phyloP scores from a whole-genome alignment of 495 filamentous ascomycete genomes.

The Symbiotaphrina buchneri region DNA sequence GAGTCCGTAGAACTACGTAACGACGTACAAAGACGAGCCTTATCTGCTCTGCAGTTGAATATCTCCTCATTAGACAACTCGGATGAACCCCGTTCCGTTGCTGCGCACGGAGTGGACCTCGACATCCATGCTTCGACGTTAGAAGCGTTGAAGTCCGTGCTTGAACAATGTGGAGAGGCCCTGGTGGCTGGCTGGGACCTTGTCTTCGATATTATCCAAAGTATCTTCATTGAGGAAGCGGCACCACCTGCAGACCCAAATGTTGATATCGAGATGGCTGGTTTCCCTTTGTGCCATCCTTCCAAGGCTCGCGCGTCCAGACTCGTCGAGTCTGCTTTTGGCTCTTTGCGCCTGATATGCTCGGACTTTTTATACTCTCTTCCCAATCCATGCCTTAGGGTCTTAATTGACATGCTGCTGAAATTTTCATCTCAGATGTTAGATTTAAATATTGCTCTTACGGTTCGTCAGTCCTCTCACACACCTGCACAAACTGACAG shows the following conservation, averaged over 20 bases:
- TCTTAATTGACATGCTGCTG: slow-evolving; percentile 70
- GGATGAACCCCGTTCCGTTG: slow-evolving; percentile 22
- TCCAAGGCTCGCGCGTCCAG: slow-evolving; percentile 39
- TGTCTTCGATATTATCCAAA: slow-evolving; percentile 67
- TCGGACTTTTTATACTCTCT: slow-evolving; percentile 77
- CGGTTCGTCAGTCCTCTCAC: slow-evolving; percentile 21
- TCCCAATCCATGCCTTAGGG: slow-evolving; percentile 55
- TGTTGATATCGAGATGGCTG: not conserved
- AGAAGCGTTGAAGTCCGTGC: slow-evolving; percentile 55
- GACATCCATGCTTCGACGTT: slow-evolving; percentile 69
- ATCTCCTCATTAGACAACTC: slow-evolving; percentile 25
- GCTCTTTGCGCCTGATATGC: slow-evolving; percentile 73
- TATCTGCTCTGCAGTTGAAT: slow-evolving; percentile 40
- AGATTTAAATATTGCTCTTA: slow-evolving; percentile 88
- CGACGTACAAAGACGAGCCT: slow-evolving; percentile 41
- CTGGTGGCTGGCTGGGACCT: slow-evolving; percentile 65
- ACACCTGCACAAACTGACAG: not conserved
- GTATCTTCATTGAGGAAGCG: slow-evolving; percentile 38
- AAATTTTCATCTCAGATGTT: slow-evolving; percentile 70
- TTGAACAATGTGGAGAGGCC: slow-evolving; percentile 77
- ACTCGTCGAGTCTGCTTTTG: slow-evolving; percentile 67
- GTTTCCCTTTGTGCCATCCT: slow-evolving; percentile 3
- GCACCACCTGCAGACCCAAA: slow-evolving; percentile 7
- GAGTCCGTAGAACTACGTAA: slow-evolving; percentile 26
- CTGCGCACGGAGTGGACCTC: slow-evolving; percentile 35